Evolutionary conservation across 331 rosid species (phyloP).

Genomic region (Malus hybrid): DNA sequence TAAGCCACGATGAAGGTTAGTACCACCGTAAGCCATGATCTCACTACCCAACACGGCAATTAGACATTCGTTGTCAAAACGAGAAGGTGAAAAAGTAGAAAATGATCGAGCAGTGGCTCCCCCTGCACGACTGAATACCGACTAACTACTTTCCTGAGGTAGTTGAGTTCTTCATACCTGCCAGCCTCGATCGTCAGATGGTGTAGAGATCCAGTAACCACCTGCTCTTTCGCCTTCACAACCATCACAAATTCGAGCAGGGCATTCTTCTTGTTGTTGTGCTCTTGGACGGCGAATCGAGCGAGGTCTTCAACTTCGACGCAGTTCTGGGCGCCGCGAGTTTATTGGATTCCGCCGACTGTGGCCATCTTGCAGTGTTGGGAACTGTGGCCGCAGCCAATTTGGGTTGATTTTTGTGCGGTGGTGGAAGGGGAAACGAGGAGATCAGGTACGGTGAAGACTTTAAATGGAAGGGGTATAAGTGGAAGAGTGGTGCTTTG

Average conservation of each 20-base stretch:
- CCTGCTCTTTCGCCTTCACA: conserved; percentile 78
- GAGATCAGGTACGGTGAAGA: not conserved
- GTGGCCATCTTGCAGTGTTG: conserved; percentile 33
- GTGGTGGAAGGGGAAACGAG: not conserved
- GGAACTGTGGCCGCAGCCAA: not conserved
- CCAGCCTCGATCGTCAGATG: conserved; percentile 70
- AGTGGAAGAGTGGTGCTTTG: too few relatives aligned
- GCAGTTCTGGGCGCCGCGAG: conserved; percentile 39
- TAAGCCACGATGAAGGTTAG: too few relatives aligned
- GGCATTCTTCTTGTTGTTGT: conserved; percentile 77
- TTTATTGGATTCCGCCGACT: conserved; percentile 37
- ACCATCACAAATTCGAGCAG: conserved; percentile 68
- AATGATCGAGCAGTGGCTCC: too few relatives aligned
- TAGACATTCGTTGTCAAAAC: too few relatives aligned
- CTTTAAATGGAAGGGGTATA: too few relatives aligned
- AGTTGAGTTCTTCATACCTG: too few relatives aligned
- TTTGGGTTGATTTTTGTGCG: not conserved
- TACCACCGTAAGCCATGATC: too few relatives aligned
- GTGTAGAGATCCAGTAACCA: conserved; percentile 77
- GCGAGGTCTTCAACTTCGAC: conserved; percentile 51
- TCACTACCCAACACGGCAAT: too few relatives aligned
- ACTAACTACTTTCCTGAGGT: too few relatives aligned
- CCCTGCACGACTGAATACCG: too few relatives aligned
- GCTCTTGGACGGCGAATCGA: conserved; percentile 82
- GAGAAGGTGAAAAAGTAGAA: too few relatives aligned